Base-by-base conservation (phyloP, 768 basidiomycete genomes). In the Pulveroboletus sp. region DNA sequence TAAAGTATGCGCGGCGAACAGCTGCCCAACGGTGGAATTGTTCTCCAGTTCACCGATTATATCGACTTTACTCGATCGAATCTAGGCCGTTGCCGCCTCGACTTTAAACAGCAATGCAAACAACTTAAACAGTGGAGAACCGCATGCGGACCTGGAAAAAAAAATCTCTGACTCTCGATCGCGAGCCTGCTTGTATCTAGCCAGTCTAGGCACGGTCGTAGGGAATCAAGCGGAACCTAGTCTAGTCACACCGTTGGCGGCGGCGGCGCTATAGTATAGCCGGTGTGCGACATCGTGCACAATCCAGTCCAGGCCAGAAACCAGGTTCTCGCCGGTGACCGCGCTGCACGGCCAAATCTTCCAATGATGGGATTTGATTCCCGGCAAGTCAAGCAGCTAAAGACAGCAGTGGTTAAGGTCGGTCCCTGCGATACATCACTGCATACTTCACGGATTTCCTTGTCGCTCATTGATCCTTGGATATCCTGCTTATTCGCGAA, bases 401-500 rank as follows among this genome's bases (percentile, higher is more conserved):
- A 27, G 44, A 40, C 13, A 21, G 4, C 16, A 44, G 17, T 37
- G 48, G 55, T 60, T 49, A 45, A 43, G 44, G 35, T 34, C 37
- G 23, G 42, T 39, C 42, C 17, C 16, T 13, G 23, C 2, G 33
- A 45, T 37, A 41, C 35, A 36, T 24, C 31, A 44, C 13, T 38
- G 74, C 87, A 67, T 67, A 90, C 94, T 63, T 90, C 77, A 52
- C 83, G 76, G 56, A 97, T 97, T 71, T 97, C 92, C 27, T 70
- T 66, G 52, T 84, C 80, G 27, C 80, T 79, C 84, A 97, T 82
- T 1, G 93, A 87, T 41, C 92, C 90, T 49, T 80, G 79, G 49
- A 98, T 80, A 71, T 99, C 97, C 65, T 97, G 94, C 69, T 99
- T 99, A 71, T 99, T 99, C 24, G 97, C 97, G 64, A 98, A 90